Conservation (phyloP, 257 asterid species). For the Handroanthus guayacan region DNA sequence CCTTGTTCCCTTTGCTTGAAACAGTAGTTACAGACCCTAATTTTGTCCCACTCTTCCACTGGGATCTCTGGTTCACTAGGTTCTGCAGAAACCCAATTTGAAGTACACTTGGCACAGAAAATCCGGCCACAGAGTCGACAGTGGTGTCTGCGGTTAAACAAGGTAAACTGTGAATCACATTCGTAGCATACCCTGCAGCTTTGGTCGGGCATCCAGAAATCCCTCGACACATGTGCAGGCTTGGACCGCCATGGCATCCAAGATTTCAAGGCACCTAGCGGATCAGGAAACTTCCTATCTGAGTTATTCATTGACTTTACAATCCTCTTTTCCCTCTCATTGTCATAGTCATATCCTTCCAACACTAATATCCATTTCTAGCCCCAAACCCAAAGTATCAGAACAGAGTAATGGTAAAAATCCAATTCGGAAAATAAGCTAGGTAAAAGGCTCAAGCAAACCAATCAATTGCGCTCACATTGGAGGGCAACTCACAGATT, state of each 20-base stretch:
- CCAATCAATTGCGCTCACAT: constrained; percentile 28
- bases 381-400: constrained; percentile 33
- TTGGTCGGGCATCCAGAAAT: constrained; percentile 99
- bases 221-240: constrained; percentile 83
- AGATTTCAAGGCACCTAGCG: constrained; percentile 64
- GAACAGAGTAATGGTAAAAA: constrained; percentile 5
- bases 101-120: constrained; percentile 88
- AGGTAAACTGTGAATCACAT: constrained; percentile 86
- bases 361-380: constrained; percentile 49
- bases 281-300: constrained; percentile 64
- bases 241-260: constrained; percentile 85
- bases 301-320: constrained; percentile 69
- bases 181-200: constrained; percentile 98
- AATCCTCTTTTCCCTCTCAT: constrained; percentile 58
- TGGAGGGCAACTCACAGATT: constrained; percentile 1
- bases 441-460: constrained; percentile 23
- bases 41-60: constrained; percentile 69
- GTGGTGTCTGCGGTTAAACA: constrained; percentile 93
- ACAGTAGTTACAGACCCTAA: constrained; percentile 88
- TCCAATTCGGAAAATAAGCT: constrained; percentile 29
- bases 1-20: constrained; percentile 78
- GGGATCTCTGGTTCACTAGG: constrained; percentile 44
- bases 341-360: constrained; percentile 56
- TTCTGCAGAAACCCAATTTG: constrained; percentile 71
- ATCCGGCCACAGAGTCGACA: constrained; percentile 92